Base-by-base conservation (phyloP, 495 filamentous ascomycete genomes). In the Bryoglossum gracile region DNA sequence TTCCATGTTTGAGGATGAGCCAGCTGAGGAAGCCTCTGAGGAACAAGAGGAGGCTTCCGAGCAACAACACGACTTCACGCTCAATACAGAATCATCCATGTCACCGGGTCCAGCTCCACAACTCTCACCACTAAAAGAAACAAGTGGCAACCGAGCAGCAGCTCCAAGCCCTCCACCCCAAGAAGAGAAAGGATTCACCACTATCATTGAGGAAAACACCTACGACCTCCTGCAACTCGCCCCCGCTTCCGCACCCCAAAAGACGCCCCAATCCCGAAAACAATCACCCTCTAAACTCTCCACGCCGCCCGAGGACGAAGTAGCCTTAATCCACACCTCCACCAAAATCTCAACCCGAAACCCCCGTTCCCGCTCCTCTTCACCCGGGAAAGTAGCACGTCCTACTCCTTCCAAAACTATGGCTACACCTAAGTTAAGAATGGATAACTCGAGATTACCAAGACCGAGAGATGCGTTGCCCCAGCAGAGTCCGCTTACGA, bases 181-280 rank as follows among this genome's bases (percentile, higher is more conserved):
- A 17, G 73, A 75, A 47, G 58, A 65, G 16, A 70, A 72, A 26
- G 63, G 67, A 10, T 70, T 72, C 36, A 62, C 62, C 0, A 63
- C 70, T 2, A 69, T 72, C 24, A 30, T 65, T 4, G 72, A 76
- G 38, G 73, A 74, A 35, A 70, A 70, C 11, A 67, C 67, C 0
- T 62, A 56, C 39, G 69, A 71, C 4, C 48, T 68, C 9, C 49
- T 59, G 17, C 49, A 54, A 25, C 46, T 54, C 8, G 46, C 48
- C 14, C 26, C 42, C 2, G 21, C 37, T 9, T 48, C 51, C 1
- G 25, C 46, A 25, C 16, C 40, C 14, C 51, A 42, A 34, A 14
- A 34, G 21, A 47, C 53, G 14, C 41, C 34, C 0, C 46, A 54
- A 34, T 28, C 49, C 3, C 43, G 45, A 10, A 48, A 46, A 19